phyloP scores from a whole-genome alignment of 1,139 yeast genomes.

The Kodamaea ohmeri region DNA sequence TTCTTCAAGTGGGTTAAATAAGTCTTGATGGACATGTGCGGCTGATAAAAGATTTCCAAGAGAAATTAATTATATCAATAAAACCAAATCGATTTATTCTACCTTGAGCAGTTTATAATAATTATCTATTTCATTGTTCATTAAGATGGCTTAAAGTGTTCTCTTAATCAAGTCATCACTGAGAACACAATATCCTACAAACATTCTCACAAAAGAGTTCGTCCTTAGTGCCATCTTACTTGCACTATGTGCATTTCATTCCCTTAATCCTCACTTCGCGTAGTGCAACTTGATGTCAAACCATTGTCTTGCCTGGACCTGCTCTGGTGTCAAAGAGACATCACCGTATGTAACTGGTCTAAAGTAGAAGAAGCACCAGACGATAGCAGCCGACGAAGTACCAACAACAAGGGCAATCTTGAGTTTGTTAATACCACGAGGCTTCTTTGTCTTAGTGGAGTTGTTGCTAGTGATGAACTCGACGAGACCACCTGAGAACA shows the following conservation, averaged over 20 bases:
- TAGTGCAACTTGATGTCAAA: conserved; percentile 79
- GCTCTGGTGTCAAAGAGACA: conserved; percentile 56
- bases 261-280: conserved; percentile 69
- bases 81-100: not conserved
- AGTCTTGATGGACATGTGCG: conserved; percentile 23
- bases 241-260: too few relatives aligned
- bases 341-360: conserved; percentile 88
- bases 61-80: too few relatives aligned
- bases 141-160: not conserved
- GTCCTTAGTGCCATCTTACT: too few relatives aligned
- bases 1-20: conserved; percentile 23
- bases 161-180: too few relatives aligned
- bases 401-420: conserved; percentile 37
- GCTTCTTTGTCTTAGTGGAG: conserved; percentile 27
- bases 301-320: conserved; percentile 76
- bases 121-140: not conserved
- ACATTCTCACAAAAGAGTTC: too few relatives aligned
- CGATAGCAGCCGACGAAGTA: conserved; percentile 44
- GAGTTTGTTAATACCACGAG: conserved; percentile 23
- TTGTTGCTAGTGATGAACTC: conserved; percentile 77
- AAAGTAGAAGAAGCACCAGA: conserved; percentile 68
- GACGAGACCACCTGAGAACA: conserved; percentile 76
- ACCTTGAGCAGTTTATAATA: not conserved
- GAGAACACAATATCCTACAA: too few relatives aligned
- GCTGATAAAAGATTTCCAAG: not conserved